Evolutionary conservation across 2,329 filamentous ascomycete species (phyloP).

Genomic region (Colletotrichum sp.): DNA sequence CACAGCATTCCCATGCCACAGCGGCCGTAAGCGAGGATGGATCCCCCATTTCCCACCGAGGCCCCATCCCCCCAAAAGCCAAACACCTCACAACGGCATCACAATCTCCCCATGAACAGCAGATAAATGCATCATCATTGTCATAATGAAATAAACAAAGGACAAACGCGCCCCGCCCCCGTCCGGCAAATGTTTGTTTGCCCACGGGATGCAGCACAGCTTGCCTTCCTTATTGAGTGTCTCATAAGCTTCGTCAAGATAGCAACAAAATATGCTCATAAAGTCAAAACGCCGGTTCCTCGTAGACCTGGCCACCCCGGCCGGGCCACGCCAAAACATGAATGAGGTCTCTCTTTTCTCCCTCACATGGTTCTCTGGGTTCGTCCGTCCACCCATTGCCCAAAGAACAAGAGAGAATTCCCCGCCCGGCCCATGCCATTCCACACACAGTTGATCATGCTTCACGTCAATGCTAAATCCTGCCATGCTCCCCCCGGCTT

Average conservation of each 20-base stretch:
- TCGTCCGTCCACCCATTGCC: neutral
- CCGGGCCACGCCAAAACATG: neutral
- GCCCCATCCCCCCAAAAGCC: neutral
- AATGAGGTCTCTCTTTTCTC: neutral
- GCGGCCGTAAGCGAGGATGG: neutral
- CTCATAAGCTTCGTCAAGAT: neutral
- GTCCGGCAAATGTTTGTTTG: neutral
- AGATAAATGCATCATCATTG: neutral
- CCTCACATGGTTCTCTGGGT: neutral
- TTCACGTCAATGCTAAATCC: conserved; percentile 8
- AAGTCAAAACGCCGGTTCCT: neutral
- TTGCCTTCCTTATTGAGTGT: neutral
- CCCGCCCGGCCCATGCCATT: conserved; percentile 3
- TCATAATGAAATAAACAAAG: neutral
- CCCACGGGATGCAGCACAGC: neutral
- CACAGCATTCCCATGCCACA: neutral
- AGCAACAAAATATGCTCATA: neutral
- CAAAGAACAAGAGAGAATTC: neutral
- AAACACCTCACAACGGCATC: neutral
- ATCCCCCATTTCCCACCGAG: neutral
- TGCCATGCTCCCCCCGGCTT: neutral
- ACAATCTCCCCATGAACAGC: neutral
- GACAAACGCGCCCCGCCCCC: neutral
- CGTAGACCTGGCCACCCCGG: neutral
- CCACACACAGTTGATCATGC: neutral